These are phyloP conservation scores for Uromyces viciae-fabae DNA, from an alignment of 1,284 basidiomycete genomes.

Conservation along the genomic window DNA sequence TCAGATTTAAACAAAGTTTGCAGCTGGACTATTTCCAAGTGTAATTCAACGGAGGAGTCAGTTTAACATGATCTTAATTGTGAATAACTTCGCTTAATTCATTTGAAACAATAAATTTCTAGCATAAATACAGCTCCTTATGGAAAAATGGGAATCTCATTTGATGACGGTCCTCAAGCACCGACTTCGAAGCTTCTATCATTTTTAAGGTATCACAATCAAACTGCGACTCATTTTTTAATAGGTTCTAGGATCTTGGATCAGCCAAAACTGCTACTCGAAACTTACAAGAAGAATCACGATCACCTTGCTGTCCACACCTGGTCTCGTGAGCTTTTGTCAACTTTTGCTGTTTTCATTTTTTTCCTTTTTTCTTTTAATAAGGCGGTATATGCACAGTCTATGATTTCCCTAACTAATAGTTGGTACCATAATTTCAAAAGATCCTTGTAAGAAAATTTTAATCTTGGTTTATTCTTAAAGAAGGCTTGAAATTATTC, in stretches of 20 bases:
- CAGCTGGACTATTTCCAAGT: slow-evolving; percentile 42
- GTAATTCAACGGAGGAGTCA: slow-evolving; percentile 13
- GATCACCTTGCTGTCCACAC: slow-evolving; percentile 71
- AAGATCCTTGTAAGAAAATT: slow-evolving; percentile 12
- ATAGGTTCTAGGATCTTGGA: slow-evolving; percentile 70
- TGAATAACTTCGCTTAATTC: neutral
- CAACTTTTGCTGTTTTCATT: neutral
- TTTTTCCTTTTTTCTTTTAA: neutral
- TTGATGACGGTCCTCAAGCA: slow-evolving; percentile 38
- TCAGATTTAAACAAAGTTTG: slow-evolving; percentile 13
- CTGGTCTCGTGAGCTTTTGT: slow-evolving; percentile 41
- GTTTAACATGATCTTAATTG: neutral
- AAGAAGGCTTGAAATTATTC: too few species aligned
- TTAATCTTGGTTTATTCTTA: neutral
- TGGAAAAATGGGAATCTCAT: slow-evolving; percentile 35
- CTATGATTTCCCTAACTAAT: too few species aligned
- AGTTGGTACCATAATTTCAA: too few species aligned
- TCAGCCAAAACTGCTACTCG: slow-evolving; percentile 62
- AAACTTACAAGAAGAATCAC: slow-evolving; percentile 60
- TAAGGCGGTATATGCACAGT: neutral
- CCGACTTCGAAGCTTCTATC: slow-evolving; percentile 28
- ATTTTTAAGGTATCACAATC: slow-evolving; percentile 57
- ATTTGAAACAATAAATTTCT: neutral
- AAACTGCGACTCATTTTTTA: slow-evolving; percentile 72
- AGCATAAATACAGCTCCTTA: slow-evolving; percentile 37